Conservation (phyloP, 208 protist genomes). For the Crithidia expoeki region DNA sequence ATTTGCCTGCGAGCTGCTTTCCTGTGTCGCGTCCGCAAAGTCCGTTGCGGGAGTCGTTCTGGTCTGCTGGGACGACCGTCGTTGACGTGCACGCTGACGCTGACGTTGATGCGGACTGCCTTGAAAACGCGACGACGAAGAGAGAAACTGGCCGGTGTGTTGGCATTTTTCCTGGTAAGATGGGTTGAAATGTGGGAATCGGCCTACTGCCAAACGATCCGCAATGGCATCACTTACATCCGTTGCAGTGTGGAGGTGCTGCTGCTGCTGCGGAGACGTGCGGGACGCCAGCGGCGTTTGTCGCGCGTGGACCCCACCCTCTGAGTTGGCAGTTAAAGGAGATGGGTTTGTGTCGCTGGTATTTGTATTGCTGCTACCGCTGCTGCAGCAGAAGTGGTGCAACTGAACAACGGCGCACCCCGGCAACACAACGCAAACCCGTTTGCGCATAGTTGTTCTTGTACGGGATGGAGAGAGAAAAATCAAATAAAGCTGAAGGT, state of each 20-base stretch:
- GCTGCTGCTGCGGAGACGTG: not conserved
- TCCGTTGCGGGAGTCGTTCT: not conserved
- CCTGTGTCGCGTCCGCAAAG: not conserved
- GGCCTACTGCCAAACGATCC: not conserved
- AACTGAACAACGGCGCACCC: not conserved
- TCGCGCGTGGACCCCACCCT: not conserved
- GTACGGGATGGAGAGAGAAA: not conserved
- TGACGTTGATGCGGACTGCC: not conserved
- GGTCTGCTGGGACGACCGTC: not conserved
- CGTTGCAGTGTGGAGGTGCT: not conserved
- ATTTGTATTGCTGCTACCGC: not conserved
- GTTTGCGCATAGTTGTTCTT: not conserved
- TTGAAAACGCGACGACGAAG: not conserved
- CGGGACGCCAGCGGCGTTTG: not conserved
- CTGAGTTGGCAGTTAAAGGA: not conserved
- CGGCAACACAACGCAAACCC: not conserved
- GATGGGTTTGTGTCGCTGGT: not conserved
- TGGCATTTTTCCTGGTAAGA: conserved; percentile 14
- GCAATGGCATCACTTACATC: not conserved
- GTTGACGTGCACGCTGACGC: not conserved
- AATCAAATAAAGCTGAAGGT: not conserved
- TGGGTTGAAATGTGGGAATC: conserved; percentile 7
- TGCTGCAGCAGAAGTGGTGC: not conserved
- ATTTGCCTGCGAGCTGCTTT: not conserved
- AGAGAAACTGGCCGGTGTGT: too few species aligned